Evolutionary conservation across 306 rosid genomes (phyloP).

Genomic region (Parietaria judaica): DNA sequence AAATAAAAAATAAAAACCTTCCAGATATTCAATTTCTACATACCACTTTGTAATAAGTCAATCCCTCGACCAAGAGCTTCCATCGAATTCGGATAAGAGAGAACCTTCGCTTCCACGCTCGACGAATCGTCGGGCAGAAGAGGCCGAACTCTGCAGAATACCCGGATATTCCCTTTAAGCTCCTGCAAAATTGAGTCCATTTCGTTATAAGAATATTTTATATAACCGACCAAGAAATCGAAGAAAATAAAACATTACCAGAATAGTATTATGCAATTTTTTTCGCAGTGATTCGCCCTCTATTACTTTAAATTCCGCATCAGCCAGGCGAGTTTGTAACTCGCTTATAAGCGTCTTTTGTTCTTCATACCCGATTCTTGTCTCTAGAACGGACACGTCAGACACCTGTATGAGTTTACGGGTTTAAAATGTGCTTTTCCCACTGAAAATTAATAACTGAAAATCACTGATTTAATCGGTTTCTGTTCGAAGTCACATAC

Average conservation of each 20-base stretch:
- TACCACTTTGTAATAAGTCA: constrained; percentile 71
- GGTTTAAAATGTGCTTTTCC: neutral
- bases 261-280: constrained; percentile 79
- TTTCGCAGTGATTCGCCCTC: constrained; percentile 88
- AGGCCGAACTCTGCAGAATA: constrained; percentile 96
- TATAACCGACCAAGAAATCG: neutral
- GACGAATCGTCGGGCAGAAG: constrained; percentile 68
- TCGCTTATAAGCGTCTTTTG: constrained; percentile 57
- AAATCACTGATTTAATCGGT: constrained; percentile 7
- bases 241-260: constrained; percentile 44
- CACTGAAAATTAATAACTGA: constrained; percentile 3
- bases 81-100: constrained; percentile 81
- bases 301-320: constrained; percentile 66
- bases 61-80: constrained; percentile 83
- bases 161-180: constrained; percentile 91
- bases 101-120: constrained; percentile 45
- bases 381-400: constrained; percentile 64
- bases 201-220: neutral
- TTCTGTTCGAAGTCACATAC: constrained; percentile 5
- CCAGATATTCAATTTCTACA: neutral
- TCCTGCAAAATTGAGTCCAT: constrained; percentile 46
- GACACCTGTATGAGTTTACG: constrained; percentile 42
- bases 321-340: constrained; percentile 61
- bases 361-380: constrained; percentile 67
- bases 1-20: constrained; percentile 7